Conservation (phyloP, 192 early-diverging fungal species). For the Neocallimastix lanati region DNA sequence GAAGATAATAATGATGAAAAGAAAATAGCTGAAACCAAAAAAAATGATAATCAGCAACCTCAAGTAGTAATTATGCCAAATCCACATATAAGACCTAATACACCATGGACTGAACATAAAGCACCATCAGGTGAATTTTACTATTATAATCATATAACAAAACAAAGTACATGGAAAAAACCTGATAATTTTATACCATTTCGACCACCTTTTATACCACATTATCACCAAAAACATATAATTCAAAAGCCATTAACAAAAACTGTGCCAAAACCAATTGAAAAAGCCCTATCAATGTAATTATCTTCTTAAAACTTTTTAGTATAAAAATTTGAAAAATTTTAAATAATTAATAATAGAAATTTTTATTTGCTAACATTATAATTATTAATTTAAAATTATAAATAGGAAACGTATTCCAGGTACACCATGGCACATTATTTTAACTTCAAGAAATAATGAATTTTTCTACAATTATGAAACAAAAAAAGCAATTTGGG, state of each 20-base stretch:
- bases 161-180: slow-evolving; percentile 46
- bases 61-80: background rate
- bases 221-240: background rate
- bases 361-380: too few relatives aligned
- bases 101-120: slow-evolving; percentile 31
- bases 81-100: background rate
- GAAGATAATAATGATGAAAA: too few relatives aligned
- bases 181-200: background rate
- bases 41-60: background rate
- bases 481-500: slow-evolving; percentile 51
- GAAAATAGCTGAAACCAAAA: background rate
- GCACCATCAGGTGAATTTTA: slow-evolving; percentile 46
- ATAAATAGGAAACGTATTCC: slow-evolving; percentile 34
- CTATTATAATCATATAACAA: slow-evolving; percentile 52
- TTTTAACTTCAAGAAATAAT: slow-evolving; percentile 43
- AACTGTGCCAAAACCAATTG: slow-evolving; percentile 6
- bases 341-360: too few relatives aligned
- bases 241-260: background rate
- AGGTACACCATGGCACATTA: slow-evolving; percentile 51
- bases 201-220: slow-evolving; percentile 12
- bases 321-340: too few relatives aligned
- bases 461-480: slow-evolving; percentile 62
- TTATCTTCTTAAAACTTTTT: too few relatives aligned
- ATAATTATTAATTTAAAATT: too few relatives aligned
- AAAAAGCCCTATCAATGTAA: slow-evolving; percentile 5